Conservation (phyloP, 257 asterid species). For the Solanum ahanhuiri region DNA sequence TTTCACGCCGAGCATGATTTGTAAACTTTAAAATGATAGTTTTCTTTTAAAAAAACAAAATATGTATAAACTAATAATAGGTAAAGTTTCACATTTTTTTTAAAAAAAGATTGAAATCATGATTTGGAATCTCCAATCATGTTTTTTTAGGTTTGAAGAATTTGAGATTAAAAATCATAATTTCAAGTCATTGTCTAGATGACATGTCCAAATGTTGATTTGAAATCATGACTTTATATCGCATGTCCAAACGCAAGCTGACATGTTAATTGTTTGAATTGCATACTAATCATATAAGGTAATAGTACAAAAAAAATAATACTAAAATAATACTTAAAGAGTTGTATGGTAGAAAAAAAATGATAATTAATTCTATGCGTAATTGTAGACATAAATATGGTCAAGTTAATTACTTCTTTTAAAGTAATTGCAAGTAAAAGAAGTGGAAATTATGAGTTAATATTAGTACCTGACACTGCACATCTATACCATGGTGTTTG, state of each 20-base stretch:
- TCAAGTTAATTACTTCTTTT: not conserved
- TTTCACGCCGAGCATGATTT: no score
- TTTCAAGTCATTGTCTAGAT: not conserved
- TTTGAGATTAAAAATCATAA: not conserved
- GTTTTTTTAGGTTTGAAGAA: not conserved
- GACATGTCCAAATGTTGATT: not conserved
- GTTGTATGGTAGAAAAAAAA: not conserved
- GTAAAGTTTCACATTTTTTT: not conserved
- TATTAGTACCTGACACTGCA: constrained; percentile 65
- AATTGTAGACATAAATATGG: not conserved
- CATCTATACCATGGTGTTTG: constrained; percentile 42
- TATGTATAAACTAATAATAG: not conserved
- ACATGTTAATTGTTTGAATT: not conserved
- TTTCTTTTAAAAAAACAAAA: not conserved
- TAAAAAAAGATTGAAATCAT: no score
- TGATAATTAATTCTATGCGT: not conserved
- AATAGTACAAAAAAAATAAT: not conserved
- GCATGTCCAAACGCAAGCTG: not conserved
- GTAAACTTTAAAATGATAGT: no score
- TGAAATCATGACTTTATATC: not conserved
- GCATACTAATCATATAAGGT: not conserved
- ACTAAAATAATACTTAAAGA: not conserved
- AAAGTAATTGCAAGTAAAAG: not conserved
- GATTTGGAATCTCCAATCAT: not conserved
- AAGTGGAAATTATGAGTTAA: not conserved